Base-by-base conservation (phyloP, 2,329 filamentous ascomycete species). In the Aspergillus sp. region DNA sequence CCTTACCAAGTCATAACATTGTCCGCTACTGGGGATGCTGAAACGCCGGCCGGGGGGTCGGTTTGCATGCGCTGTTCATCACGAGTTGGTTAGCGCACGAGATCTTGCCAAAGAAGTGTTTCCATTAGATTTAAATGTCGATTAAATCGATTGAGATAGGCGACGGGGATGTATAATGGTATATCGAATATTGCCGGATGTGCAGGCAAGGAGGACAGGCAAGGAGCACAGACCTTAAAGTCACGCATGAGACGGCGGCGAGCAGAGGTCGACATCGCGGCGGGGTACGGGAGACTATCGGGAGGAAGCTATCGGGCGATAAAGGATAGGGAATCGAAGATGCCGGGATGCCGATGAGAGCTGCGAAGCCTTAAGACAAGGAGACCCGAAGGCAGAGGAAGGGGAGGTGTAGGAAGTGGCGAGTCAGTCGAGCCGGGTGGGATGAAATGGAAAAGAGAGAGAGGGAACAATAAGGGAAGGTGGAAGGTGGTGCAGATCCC, bases 241-340 rank as follows among this genome's bases (percentile, higher is more conserved):
- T 98, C 95, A 77, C 95, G 91, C 95, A 99, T 98, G 77, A 99
- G 84, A 75, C 95, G 92, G 75, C 95, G 91, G 75, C 95, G 90
- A 68, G 95, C 95, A 68, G 94, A 90, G 65, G 95, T 98, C 71
- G 94, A 98, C 94, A 91, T 92, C 68, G 67, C 80, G 73, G 62
- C 56, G 60, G 63, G 62, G 55, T 63, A 53, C 6, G 52, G 52
- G 47, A 57, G 52, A 53, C 49, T 57, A 56, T 55, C 45, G 52
- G 50, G 57, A 29, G 36, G 36, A 56, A 54, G 54, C 53, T 59
- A 56, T 55, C 39, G 51, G 50, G 57, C 56, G 61, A 39, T 56
- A 46, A 51, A 52, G 56, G 16, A 4, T n/a, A 36, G 14, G 14
- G 36, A n/a, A 42, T 16, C 47, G 22, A 54, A 57, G 16, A 42